Conservation (phyloP, 352 stramenopile species). For the Phytophthora sp. region DNA sequence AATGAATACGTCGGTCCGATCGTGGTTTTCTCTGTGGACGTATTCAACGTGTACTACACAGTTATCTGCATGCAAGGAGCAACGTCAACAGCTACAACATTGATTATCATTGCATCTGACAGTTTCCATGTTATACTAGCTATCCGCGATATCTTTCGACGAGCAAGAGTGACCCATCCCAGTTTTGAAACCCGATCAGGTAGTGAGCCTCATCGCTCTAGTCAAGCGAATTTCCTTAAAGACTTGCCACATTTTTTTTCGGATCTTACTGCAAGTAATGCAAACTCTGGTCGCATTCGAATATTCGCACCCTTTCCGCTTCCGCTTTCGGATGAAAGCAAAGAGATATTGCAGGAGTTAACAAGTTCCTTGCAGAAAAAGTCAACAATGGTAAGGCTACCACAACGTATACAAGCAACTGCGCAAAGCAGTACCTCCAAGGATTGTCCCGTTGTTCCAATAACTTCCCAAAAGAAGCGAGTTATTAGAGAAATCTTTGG, state of each 20-base stretch:
- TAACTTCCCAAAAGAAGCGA: no score
- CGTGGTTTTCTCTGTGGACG: conserved; percentile 36
- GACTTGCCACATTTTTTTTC: no score
- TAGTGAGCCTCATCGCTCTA: no score
- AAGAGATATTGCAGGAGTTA: background rate
- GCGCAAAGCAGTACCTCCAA: no score
- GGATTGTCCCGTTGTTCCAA: no score
- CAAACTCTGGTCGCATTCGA: conserved; percentile 9
- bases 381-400: no score
- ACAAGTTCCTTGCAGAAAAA: background rate
- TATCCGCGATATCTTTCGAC: conserved; percentile 8
- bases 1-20: conserved; percentile 27
- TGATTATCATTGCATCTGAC: conserved; percentile 14
- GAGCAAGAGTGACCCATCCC: background rate
- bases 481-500: no score
- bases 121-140: conserved; percentile 11
- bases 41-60: conserved; percentile 37
- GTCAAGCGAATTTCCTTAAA: background rate
- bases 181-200: background rate
- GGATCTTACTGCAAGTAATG: no score
- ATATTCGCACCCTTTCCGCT: conserved; percentile 12
- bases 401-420: no score
- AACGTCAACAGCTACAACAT: conserved; percentile 1
- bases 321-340: conserved; percentile 6
- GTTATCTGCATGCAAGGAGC: conserved; percentile 34